A percentile compares a stretch with the other conserved stretches of the same genome.
phyloP scores from a whole-genome alignment of 2,329 filamentous ascomycete species.

The Blumeria hordei region DNA sequence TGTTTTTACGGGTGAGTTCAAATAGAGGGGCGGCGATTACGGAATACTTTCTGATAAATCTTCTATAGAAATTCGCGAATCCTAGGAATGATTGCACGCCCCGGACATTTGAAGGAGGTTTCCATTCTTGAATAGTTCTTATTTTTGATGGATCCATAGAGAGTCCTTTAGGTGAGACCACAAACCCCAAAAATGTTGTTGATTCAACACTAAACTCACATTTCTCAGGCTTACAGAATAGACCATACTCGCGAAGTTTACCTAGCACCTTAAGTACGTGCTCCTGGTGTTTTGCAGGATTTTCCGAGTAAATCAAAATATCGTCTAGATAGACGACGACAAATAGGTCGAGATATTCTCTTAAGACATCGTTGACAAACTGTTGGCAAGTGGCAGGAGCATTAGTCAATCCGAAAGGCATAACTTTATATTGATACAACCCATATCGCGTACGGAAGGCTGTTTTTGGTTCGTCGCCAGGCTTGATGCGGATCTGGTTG shows the following conservation, averaged over 20 bases:
- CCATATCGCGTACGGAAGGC: neutral
- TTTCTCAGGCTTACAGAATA: neutral
- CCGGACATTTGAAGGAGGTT: neutral
- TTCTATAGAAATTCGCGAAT: neutral
- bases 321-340: neutral
- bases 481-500: neutral
- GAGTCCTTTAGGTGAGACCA: neutral
- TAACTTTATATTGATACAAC: neutral
- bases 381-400: neutral
- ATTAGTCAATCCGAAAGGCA: conserved; percentile 2
- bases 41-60: neutral
- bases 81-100: neutral
- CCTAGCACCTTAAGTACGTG: neutral
- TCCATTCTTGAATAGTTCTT: neutral
- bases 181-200: neutral
- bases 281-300: neutral
- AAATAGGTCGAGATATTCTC: neutral
- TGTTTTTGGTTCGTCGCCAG: neutral
- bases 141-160: neutral
- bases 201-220: neutral
- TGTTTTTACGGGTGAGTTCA: neutral
- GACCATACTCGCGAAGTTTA: neutral
- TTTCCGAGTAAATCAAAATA: neutral
- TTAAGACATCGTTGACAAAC: neutral
- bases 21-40: neutral